Evolutionary conservation across 2,329 filamentous ascomycete species (phyloP).

Genomic region (Cadophora gregata): DNA sequence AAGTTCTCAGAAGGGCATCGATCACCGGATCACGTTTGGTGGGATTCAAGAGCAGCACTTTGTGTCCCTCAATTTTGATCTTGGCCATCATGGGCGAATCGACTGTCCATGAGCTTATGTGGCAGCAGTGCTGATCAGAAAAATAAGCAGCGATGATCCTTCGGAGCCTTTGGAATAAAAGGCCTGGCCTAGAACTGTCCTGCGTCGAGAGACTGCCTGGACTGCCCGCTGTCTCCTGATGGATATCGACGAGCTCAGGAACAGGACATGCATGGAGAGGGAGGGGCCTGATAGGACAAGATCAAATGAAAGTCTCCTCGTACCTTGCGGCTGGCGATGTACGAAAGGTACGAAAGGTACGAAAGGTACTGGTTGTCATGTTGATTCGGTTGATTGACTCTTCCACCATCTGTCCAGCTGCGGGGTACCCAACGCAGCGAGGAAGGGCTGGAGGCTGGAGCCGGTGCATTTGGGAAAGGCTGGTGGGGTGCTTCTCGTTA

Average conservation of each 20-base stretch:
- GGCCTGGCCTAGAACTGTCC: slow-evolving; percentile 11
- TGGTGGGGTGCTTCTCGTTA: too few species aligned
- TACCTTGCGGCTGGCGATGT: slow-evolving; percentile 26
- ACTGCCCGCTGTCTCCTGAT: background rate
- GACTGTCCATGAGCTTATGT: slow-evolving; percentile 18
- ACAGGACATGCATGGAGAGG: slow-evolving; percentile 14
- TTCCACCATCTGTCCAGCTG: background rate
- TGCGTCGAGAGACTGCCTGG: background rate
- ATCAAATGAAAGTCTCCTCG: slow-evolving; percentile 23
- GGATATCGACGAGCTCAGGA: slow-evolving; percentile 18
- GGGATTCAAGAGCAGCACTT: slow-evolving; percentile 5
- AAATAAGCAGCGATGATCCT: slow-evolving; percentile 35
- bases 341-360: too few species aligned
- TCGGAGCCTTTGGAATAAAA: slow-evolving; percentile 1
- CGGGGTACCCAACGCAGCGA: background rate
- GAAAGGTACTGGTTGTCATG: too few species aligned
- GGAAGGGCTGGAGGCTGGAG: too few species aligned
- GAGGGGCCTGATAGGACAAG: background rate
- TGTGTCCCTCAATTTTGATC: slow-evolving; percentile 16
- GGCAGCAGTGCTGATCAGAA: slow-evolving; percentile 26
- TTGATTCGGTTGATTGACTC: too few species aligned
- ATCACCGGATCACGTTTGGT: slow-evolving; percentile 25
- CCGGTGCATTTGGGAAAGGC: background rate
- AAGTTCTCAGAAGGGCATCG: slow-evolving; percentile 26
- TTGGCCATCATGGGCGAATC: slow-evolving; percentile 25